Percentiles rank a stretch among this genome's conserved stretches.
phyloP scores from a whole-genome alignment of 768 basidiomycete genomes.

The Termitomyces sp. region DNA sequence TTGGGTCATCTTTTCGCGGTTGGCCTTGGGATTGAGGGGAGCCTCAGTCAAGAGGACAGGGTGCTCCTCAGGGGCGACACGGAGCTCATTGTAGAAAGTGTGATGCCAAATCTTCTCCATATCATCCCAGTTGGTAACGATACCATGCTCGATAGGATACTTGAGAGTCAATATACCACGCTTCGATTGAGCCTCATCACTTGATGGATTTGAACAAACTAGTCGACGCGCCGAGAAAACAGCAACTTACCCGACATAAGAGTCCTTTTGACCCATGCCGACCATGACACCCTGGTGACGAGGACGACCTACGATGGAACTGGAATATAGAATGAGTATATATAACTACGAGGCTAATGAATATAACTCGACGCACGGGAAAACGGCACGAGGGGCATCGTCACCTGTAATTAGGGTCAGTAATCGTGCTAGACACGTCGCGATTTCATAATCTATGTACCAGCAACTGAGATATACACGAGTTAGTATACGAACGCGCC shows the following conservation, averaged over 20 bases:
- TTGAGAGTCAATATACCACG: constrained; percentile 91
- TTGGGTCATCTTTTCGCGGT: constrained; percentile 92
- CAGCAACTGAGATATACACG: constrained; percentile 47
- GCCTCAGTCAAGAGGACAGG: constrained; percentile 90
- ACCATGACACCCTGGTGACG: constrained; percentile 96
- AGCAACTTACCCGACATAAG: constrained; percentile 78
- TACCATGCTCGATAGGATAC: constrained; percentile 92
- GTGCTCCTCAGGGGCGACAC: constrained; percentile 91
- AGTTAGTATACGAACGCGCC: constrained; percentile 14
- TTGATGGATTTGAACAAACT: constrained; percentile 24
- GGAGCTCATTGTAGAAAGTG: constrained; percentile 94
- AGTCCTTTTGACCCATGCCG: constrained; percentile 95
- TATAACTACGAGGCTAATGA: not conserved
- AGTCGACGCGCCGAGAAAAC: not conserved
- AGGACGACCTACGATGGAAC: constrained; percentile 91
- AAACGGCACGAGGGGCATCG: constrained; percentile 89
- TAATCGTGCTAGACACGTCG: not conserved
- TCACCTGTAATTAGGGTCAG: constrained; percentile 50
- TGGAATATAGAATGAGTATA: constrained; percentile 23
- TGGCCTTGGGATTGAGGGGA: constrained; percentile 89
- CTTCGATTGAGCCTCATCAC: constrained; percentile 91
- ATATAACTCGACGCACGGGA: constrained; percentile 63
- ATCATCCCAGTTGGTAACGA: constrained; percentile 98
- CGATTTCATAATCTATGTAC: constrained; percentile 26
- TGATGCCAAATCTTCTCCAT: constrained; percentile 99